Conservation (phyloP, 306 rosid genomes). For the Echinosophora koreensis region DNA sequence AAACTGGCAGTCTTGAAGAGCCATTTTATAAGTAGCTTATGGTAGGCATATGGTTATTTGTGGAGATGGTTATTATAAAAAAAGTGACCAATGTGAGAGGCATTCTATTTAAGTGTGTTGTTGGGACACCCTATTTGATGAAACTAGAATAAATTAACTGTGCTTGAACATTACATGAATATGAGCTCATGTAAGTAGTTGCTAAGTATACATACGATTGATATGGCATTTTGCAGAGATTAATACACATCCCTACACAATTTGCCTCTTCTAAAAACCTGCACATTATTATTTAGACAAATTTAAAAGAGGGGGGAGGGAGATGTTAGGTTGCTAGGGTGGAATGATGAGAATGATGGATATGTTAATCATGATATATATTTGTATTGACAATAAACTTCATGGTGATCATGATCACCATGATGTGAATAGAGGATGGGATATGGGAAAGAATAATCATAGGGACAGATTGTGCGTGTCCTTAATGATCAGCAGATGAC, state of each 20-base stretch:
- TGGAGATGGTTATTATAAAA: too few relatives aligned
- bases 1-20: too few relatives aligned
- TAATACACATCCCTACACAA: conserved; percentile 89
- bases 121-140: too few relatives aligned
- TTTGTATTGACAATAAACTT: conserved; percentile 46
- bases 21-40: too few relatives aligned
- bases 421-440: conserved; percentile 47
- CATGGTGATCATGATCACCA: conserved; percentile 51
- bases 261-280: conserved; percentile 87
- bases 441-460: conserved; percentile 49
- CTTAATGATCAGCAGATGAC: too few relatives aligned
- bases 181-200: too few relatives aligned
- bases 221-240: conserved; percentile 88
- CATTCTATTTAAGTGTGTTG: too few relatives aligned
- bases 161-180: too few relatives aligned
- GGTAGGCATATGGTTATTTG: too few relatives aligned
- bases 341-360: conserved; percentile 29
- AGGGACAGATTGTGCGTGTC: conserved; percentile 49
- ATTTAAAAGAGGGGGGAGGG: not conserved
- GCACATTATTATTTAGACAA: conserved; percentile 42
- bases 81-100: too few relatives aligned
- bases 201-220: too few relatives aligned
- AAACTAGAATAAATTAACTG: too few relatives aligned
- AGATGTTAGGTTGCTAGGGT: conserved; percentile 25
- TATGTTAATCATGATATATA: conserved; percentile 50